Base-by-base conservation (phyloP, 2,329 filamentous ascomycete species). In the Zasmidium angulare region DNA sequence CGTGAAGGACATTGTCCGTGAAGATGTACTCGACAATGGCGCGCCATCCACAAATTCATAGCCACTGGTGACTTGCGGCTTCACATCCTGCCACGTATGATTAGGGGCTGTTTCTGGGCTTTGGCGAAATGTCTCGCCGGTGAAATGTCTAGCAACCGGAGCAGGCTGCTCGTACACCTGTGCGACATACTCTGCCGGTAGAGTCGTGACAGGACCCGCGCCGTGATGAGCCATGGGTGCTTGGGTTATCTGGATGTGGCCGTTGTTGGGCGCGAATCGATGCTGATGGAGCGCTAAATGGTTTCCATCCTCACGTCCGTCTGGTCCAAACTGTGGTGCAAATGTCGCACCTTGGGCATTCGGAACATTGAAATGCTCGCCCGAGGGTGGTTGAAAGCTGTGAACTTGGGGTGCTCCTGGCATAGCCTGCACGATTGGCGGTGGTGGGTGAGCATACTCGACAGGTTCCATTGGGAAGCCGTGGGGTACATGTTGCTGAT, bases 1-100 rank as follows among this genome's bases (percentile, higher is more conserved):
- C 12, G 58, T 51, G 36, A 56, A 51, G 6, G 62, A 55, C 29
- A 56, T 14, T 12, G 51, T 58, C 22, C 60, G 49, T 23, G 54
- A 54, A 17, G 59, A 57, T 10, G 50, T 52, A 26, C 20, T 50
- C 9, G 57, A 58, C 22, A 58, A 26, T 3, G 64, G 60, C 12
- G 58, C 60, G 17, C 55, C 36, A 3, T 43, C 36, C 14, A 43
- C 36, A 19, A 10, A 17, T 43, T 48, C 31, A 22, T 55, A 24
- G 43, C 49, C 48, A 49, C 21, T 23, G 40, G 24, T 20, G 17
- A 36, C 50, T 4, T 21, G 23, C 19, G 58, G 46, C 46, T 58
- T 58, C 4, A 20, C 19, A 29, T 53, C 43, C 20, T n/a, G 23
- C 55, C 61, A 61, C 7, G 20, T 20, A 23, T 50, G 46, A 19